Base-by-base conservation (phyloP, 164 flowering plant genomes). In the Malania oleifera region DNA sequence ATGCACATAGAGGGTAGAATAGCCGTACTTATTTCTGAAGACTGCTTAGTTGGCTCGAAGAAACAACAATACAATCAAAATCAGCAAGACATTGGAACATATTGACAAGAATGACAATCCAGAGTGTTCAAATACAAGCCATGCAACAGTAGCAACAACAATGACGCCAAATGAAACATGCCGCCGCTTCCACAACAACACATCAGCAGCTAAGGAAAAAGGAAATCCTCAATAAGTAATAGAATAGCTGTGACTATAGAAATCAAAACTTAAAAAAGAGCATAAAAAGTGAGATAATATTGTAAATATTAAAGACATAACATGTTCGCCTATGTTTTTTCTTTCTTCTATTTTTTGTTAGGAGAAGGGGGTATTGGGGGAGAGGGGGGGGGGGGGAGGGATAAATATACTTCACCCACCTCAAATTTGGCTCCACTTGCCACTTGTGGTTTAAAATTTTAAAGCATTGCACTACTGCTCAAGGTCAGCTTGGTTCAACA, bases 61-160 rank as follows among this genome's bases (percentile, higher is more conserved):
- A 76, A 84, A 93, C 69, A 74, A 76, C 54, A 83, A 26, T 14
- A 88, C 83, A 28, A 86, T 64, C 71, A 83, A 62, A 52, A 88
- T 67, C 68, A 90, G 85, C 70, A 93, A 70, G 59, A 90, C 73
- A 61, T 93, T 92, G 7, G 96, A 90, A 68, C 79, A 84, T 69
- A 90, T 56, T 19, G 95, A 72, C 57, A 93, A 70, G 69, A 81
- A 81, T 25, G 99, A 76, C 52, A 93, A 70, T 39, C 91, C 99
- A 1, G 99, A 80, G 5, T 61, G 66, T 81, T 86, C 97, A 68
- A 86, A 77, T 29, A 85, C 63, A 19, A 87, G 55, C 99, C 99
- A 93, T 15, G 86, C 82, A 62, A 78, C 74, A 6, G 99, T 86
- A 31, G 97, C 87, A 56, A 79, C 83, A 51, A 88, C 53, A 40